A percentile compares a stretch with the other conserved stretches of the same genome.
phyloP scores from a whole-genome alignment of 169 alveolate species.

The Plasmodium yoelii region DNA sequence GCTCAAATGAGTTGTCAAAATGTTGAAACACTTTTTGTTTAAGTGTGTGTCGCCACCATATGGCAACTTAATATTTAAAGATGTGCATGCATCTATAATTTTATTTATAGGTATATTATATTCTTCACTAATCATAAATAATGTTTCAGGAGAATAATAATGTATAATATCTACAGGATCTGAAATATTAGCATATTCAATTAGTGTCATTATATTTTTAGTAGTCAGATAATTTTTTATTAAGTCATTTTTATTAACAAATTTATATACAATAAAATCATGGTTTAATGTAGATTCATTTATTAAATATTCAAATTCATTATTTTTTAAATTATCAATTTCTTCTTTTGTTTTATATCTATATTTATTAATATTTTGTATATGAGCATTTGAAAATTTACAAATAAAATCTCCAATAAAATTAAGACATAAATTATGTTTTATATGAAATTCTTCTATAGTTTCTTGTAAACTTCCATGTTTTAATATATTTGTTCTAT shows the following conservation, averaged over 20 bases:
- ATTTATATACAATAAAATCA: constrained; percentile 47
- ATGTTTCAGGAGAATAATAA: constrained; percentile 59
- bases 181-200: constrained; percentile 56
- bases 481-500: constrained; percentile 27
- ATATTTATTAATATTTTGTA: constrained; percentile 34
- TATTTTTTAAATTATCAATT: not conserved
- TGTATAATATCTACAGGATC: constrained; percentile 69
- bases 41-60: constrained; percentile 72
- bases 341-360: constrained; percentile 44
- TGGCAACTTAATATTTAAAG: constrained; percentile 32
- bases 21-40: constrained; percentile 37
- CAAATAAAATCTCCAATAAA: constrained; percentile 68
- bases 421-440: constrained; percentile 39
- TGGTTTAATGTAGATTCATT: constrained; percentile 4
- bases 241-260: constrained; percentile 37
- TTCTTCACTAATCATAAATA: constrained; percentile 72
- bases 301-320: constrained; percentile 4
- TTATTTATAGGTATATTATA: constrained; percentile 37
- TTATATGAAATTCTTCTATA: constrained; percentile 28
- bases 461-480: constrained; percentile 60
- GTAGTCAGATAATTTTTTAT: constrained; percentile 52
- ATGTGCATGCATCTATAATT: constrained; percentile 52
- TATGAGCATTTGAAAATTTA: constrained; percentile 28
- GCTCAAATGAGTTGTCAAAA: constrained; percentile 23
- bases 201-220: constrained; percentile 25